Evolutionary conservation across 306 rosid species (phyloP).

Genomic region (Crataegus laevigata): DNA sequence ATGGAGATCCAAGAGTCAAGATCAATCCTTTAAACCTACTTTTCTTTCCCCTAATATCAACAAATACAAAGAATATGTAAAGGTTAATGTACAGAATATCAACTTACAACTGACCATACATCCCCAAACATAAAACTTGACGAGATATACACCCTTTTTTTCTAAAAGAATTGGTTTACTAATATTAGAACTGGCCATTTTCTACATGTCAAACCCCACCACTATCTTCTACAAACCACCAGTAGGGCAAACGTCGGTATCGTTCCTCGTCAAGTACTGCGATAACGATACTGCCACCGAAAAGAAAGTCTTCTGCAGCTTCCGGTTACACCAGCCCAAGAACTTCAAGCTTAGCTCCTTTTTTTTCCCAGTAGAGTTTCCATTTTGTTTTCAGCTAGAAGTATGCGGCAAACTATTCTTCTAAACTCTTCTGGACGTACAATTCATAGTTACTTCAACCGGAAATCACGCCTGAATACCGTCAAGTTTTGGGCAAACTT

Average conservation of each 20-base stretch:
- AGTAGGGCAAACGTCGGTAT: background rate
- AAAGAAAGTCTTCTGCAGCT: background rate
- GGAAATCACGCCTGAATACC: constrained; percentile 49
- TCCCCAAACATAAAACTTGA: constrained; percentile 10
- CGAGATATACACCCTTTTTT: constrained; percentile 16
- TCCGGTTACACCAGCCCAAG: constrained; percentile 6
- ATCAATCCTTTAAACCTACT: background rate
- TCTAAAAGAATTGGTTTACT: constrained; percentile 25
- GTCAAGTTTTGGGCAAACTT: constrained; percentile 57
- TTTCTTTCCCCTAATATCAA: constrained; percentile 9
- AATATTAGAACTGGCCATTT: constrained; percentile 6
- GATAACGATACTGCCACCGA: constrained; percentile 12
- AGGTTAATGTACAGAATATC: constrained; percentile 16
- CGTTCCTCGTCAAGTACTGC: constrained; percentile 1
- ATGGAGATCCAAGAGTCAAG: background rate
- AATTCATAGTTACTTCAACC: constrained; percentile 28
- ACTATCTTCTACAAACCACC: constrained; percentile 20
- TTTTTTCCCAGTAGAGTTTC: background rate
- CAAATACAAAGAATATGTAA: constrained; percentile 25
- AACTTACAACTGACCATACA: background rate
- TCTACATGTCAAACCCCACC: constrained; percentile 24
- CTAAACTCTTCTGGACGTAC: background rate
- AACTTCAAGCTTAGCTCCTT: constrained; percentile 1
- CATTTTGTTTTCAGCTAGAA: background rate
- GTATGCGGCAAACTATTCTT: background rate